phyloP scores from a whole-genome alignment of 1,139 yeast species.

The Sugiyamaella pinicola region DNA sequence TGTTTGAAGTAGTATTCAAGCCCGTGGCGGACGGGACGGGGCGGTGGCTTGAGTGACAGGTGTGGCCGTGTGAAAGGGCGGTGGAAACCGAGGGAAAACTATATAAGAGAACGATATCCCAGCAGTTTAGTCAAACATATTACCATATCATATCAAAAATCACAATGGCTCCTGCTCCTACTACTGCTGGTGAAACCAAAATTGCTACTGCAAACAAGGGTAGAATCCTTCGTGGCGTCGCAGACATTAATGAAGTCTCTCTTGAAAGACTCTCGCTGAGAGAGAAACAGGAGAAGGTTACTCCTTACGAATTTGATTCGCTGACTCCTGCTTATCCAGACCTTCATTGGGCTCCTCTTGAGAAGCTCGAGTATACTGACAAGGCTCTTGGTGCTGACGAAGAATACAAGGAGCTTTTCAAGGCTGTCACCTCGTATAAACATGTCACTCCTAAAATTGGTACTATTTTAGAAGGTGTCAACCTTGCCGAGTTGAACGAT shows the following conservation, averaged over 20 bases:
- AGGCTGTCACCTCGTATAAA: constrained; percentile 44
- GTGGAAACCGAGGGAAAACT: neutral
- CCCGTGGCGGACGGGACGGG: neutral
- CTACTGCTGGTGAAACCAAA: constrained; percentile 10
- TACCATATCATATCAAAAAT: neutral
- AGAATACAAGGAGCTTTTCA: constrained; percentile 54
- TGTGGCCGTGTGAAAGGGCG: neutral
- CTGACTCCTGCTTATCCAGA: constrained; percentile 42
- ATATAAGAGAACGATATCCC: neutral
- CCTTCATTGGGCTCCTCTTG: constrained; percentile 35
- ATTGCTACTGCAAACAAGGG: constrained; percentile 4
- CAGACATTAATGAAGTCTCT: constrained; percentile 23
- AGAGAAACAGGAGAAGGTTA: constrained; percentile 16
- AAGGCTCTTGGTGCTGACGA: constrained; percentile 53
- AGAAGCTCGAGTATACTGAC: constrained; percentile 31
- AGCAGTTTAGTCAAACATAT: neutral
- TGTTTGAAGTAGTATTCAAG: too few species aligned
- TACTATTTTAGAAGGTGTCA: constrained; percentile 60
- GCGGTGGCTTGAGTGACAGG: neutral
- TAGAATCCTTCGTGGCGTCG: constrained; percentile 16
- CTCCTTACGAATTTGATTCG: constrained; percentile 35
- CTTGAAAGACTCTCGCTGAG: constrained; percentile 24
- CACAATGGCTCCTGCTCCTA: constrained; percentile 15
- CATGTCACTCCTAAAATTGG: constrained; percentile 67
- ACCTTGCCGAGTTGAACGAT: constrained; percentile 54